Conservation (phyloP, 179 eudicot species). For the Corrigiola litoralis region DNA sequence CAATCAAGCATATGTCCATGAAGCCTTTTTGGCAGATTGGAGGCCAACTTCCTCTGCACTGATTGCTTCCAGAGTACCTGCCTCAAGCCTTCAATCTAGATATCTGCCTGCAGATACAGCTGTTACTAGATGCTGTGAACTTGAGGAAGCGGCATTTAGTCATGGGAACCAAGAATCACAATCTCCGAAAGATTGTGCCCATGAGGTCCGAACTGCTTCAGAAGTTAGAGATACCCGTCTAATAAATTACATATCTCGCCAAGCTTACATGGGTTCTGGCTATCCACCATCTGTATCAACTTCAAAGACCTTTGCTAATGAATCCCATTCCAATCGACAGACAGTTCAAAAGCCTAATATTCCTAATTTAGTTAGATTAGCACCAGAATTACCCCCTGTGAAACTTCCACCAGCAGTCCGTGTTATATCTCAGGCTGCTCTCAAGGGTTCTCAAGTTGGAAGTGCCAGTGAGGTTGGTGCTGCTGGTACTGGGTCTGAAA, state of each 20-base stretch:
- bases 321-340: constrained; percentile 28
- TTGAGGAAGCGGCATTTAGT: constrained; percentile 23
- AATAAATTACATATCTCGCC: constrained; percentile 16
- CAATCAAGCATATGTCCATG: constrained; percentile 84
- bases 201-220: constrained; percentile 26
- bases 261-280: constrained; percentile 21
- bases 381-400: constrained; percentile 95
- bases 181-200: constrained; percentile 13
- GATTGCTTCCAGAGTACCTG: constrained; percentile 24
- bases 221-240: constrained; percentile 25
- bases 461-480: constrained; percentile 28
- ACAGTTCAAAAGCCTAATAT: constrained; percentile 40
- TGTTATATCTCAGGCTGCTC: constrained; percentile 71
- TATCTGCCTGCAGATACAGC: constrained; percentile 18
- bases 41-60: constrained; percentile 45
- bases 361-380: constrained; percentile 65
- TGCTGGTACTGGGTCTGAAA: constrained; percentile 25
- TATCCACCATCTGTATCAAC: constrained; percentile 23
- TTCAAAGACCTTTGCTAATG: constrained; percentile 34
- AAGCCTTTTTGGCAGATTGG: constrained; percentile 96
- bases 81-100: constrained; percentile 20
- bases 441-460: constrained; percentile 48
- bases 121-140: constrained; percentile 23
- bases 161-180: constrained; percentile 30
- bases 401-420: constrained; percentile 96